Percentiles rank a stretch among this genome's conserved stretches.
Conservation (phyloP, 192 early-diverging fungal species). For the Podila epigama region DNA sequence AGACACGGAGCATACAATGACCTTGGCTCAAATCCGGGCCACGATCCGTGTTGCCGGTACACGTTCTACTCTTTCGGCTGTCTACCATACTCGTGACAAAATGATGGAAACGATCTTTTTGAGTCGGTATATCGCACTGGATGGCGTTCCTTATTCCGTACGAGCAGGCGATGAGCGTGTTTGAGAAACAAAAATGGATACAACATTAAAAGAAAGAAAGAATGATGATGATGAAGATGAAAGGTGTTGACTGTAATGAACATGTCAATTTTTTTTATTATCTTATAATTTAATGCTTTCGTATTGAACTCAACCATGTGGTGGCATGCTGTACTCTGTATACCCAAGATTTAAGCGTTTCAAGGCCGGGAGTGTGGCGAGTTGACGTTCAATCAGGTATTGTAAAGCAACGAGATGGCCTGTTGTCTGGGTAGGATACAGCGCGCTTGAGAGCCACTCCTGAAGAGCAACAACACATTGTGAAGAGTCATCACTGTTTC, state of each 20-base stretch:
- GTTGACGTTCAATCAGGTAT: conserved; percentile 13
- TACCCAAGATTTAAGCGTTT: background rate
- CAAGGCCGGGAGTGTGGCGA: conserved; percentile 3
- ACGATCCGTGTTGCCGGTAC: conserved; percentile 11
- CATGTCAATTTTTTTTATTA: background rate
- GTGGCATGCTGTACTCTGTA: conserved; percentile 1
- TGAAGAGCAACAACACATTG: background rate
- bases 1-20: conserved; percentile 30
- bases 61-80: conserved; percentile 10
- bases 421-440: conserved; percentile 1
- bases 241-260: background rate
- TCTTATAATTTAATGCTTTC: background rate
- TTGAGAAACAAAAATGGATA: background rate
- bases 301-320: background rate
- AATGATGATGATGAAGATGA: too few relatives aligned
- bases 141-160: conserved; percentile 22
- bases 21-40: conserved; percentile 21
- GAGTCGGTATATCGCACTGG: conserved; percentile 24
- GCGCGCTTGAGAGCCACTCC: background rate
- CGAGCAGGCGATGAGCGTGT: conserved; percentile 25
- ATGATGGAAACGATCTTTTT: conserved; percentile 36
- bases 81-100: conserved; percentile 10
- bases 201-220: too few relatives aligned
- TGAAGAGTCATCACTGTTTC: background rate
- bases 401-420: conserved; percentile 10